These are phyloP conservation scores for Entomortierella chlamydospora DNA, from an alignment of 192 early-diverging fungal genomes.

Conservation along the genomic window DNA sequence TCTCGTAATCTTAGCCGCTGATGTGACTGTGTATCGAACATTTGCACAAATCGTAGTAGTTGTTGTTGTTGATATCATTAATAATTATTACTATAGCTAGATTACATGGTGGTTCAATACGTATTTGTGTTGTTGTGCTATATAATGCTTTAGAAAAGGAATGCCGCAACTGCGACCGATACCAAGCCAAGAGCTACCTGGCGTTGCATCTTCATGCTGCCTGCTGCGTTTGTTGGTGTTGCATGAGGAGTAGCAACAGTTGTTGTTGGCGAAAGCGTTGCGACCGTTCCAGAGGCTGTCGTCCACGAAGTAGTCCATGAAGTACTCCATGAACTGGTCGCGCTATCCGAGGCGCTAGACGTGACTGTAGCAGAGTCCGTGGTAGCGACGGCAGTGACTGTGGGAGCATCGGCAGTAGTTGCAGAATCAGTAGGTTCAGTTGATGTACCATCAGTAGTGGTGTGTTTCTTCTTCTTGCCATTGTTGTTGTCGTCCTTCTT, in stretches of 20 bases:
- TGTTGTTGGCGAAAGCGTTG: not conserved
- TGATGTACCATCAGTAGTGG: not conserved
- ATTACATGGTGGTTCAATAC: not conserved
- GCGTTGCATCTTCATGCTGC: not conserved
- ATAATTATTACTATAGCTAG: too few relatives aligned
- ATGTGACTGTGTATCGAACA: too few relatives aligned
- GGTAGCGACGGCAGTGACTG: not conserved
- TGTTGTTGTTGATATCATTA: too few relatives aligned
- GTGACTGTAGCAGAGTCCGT: not conserved
- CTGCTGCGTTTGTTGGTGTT: not conserved
- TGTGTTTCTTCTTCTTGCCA: not conserved
- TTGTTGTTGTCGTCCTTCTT: not conserved
- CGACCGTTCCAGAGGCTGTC: not conserved
- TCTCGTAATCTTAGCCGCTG: too few relatives aligned
- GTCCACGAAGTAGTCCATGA: not conserved
- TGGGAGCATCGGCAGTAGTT: not conserved
- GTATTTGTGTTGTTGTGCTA: not conserved
- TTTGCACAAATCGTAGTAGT: too few relatives aligned
- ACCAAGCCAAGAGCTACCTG: conserved; percentile 6
- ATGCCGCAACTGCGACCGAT: conserved; percentile 7
- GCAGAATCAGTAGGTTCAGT: not conserved
- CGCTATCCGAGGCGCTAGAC: not conserved
- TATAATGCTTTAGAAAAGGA: not conserved
- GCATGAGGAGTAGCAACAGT: not conserved
- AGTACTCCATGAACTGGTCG: not conserved